Evolutionary conservation across 768 basidiomycete genomes (phyloP).

Genomic region (Tylopilus sp.): DNA sequence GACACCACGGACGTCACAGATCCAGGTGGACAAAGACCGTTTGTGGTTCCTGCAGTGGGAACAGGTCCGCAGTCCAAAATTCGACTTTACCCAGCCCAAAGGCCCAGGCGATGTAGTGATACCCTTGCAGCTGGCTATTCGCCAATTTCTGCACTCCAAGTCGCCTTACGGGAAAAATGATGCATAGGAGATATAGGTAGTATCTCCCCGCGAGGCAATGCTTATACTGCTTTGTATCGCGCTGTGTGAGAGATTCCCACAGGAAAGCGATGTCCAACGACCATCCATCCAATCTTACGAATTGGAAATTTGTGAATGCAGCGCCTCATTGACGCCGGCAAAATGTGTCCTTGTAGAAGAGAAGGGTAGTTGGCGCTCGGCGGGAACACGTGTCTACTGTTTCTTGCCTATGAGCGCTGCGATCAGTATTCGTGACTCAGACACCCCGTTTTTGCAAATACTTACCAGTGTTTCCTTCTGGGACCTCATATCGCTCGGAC

Average conservation of each 20-base stretch:
- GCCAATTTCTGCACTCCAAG: too few species aligned
- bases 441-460: too few species aligned
- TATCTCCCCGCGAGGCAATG: background rate
- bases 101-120: too few species aligned
- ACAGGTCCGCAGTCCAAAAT: too few species aligned
- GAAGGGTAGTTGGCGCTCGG: background rate
- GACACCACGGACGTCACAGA: too few species aligned
- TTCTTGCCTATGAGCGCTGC: background rate
- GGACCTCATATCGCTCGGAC: background rate
- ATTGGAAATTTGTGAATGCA: background rate
- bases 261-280: background rate
- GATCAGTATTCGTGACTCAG: background rate
- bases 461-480: background rate
- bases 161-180: too few species aligned
- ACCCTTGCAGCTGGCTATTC: too few species aligned
- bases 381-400: background rate
- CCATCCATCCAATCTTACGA: background rate
- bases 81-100: too few species aligned
- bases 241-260: slow-evolving; percentile 1
- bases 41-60: too few species aligned
- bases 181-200: too few species aligned
- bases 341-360: background rate
- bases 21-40: too few species aligned
- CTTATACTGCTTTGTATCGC: background rate
- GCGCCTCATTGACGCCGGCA: background rate